Base-by-base conservation (phyloP, 306 rosid species). In the Lotus japonicus region DNA sequence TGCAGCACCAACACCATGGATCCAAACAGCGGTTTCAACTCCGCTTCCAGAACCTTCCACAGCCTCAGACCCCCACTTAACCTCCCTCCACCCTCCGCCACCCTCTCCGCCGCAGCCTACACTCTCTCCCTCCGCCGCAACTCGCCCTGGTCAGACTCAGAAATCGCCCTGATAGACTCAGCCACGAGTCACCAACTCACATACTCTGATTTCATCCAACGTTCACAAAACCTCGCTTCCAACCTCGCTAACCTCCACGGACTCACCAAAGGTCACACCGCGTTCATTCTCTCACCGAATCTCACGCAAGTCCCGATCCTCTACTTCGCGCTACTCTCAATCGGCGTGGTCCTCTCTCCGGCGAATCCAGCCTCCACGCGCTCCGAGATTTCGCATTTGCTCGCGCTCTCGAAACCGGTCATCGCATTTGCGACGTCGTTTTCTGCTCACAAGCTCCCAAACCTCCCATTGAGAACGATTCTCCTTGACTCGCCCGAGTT, bases 291-390 rank as follows among this genome's bases (percentile, higher is more conserved):
- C 58, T 83, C 83, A 18, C 83, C 76, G 0, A 86, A 84, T 23
- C 58, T 75, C 13, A 2, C 74, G 14, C 62, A 74, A 0, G 64
- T 86, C 0, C 88, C 91, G 17, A 81, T 86, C 69, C 83, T 86
- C 78, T 77, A 66, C 82, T 81, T 86, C 81, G 82, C 88, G 8
- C 74, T 86, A 2, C 88, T 86, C 64, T 58, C 88, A 3, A 17
- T 86, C 7, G 88, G 91, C 18, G 85, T 77, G 4, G 66, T 86
- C 13, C 43, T 86, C 82, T 83, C 91, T 0, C 88, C 91, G 0
- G 69, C 67, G 1, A 86, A 86, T 26, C 91, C 91, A 12, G 12
- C 58, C 77, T 38, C 77, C 76, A 62, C 86, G 10, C 72, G 53
- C 11, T 63, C 81, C 2, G 88, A 86, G 9, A 49, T 65, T 16